phyloP scores from a whole-genome alignment of 768 basidiomycete species.

The Myochromella boudieri region DNA sequence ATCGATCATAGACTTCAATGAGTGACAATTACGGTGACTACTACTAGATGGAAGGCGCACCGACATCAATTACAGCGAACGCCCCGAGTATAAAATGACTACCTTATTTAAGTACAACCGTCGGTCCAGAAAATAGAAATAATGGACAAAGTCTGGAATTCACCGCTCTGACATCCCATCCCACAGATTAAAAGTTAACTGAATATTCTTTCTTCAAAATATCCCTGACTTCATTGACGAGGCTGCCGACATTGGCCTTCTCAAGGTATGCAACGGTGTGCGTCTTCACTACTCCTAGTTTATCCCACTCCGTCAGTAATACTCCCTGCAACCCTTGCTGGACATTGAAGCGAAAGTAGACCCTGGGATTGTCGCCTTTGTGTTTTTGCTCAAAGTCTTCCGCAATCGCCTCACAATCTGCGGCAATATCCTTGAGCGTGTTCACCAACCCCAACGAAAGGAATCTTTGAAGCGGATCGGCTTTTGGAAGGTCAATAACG shows the following conservation, averaged over 20 bases:
- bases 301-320: background rate
- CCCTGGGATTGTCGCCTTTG: background rate
- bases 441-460: too few relatives aligned
- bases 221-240: background rate
- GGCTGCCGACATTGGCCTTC: background rate
- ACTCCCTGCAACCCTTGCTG: constrained; percentile 8
- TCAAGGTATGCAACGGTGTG: background rate
- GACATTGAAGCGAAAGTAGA: constrained; percentile 13
- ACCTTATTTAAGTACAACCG: too few relatives aligned
- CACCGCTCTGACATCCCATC: background rate
- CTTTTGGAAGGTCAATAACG: background rate
- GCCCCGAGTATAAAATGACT: too few relatives aligned
- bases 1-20: too few relatives aligned
- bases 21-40: too few relatives aligned
- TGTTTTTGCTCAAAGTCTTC: background rate
- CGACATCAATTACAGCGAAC: too few relatives aligned
- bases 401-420: constrained; percentile 9
- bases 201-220: background rate
- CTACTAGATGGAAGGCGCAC: too few relatives aligned
- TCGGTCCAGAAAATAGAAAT: too few relatives aligned
- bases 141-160: background rate
- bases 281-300: background rate
- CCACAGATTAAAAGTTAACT: background rate
- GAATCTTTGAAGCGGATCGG: too few relatives aligned
- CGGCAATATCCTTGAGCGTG: constrained; percentile 4